Percentiles rank a stretch among this genome's conserved stretches.
phyloP scores from a whole-genome alignment of 2,329 filamentous ascomycete species.

The Phialophora chinensis region DNA sequence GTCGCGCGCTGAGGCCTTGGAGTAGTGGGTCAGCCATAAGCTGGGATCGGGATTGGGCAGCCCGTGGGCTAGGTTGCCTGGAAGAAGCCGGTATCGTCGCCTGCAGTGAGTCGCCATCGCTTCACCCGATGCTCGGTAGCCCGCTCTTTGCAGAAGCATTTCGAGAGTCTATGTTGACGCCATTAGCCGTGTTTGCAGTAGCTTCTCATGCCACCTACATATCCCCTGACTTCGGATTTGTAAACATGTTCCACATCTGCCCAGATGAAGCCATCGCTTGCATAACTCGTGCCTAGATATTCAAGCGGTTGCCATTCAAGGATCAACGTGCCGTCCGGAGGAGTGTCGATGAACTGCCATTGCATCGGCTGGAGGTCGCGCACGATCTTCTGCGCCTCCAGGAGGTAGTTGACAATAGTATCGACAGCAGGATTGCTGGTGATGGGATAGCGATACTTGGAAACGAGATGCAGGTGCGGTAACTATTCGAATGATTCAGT shows the following conservation, averaged over 20 bases:
- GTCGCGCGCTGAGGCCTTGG: conserved; percentile 74
- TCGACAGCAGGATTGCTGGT: conserved; percentile 73
- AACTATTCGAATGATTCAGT: conserved; percentile 59
- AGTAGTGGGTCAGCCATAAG: conserved; percentile 91
- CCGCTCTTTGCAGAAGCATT: conserved; percentile 80
- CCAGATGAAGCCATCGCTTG: conserved; percentile 94
- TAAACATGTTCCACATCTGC: conserved; percentile 78
- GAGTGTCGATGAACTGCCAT: conserved; percentile 89
- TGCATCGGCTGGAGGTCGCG: conserved; percentile 84
- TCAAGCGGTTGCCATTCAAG: conserved; percentile 86
- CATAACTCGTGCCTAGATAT: conserved; percentile 73
- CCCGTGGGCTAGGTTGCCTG: conserved; percentile 72
- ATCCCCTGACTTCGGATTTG: conserved; percentile 73
- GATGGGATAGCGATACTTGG: conserved; percentile 78
- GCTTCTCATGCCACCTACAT: conserved; percentile 63
- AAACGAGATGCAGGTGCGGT: conserved; percentile 88
- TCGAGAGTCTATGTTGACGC: conserved; percentile 72
- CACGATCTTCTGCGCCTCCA: conserved; percentile 82
- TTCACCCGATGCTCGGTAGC: conserved; percentile 76
- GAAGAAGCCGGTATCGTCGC: conserved; percentile 82
- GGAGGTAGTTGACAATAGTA: conserved; percentile 81
- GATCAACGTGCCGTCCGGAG: conserved; percentile 79
- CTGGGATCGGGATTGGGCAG: conserved; percentile 76
- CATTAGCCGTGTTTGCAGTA: conserved; percentile 1
- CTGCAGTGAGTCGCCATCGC: conserved; percentile 76